Conservation (phyloP, 2,329 filamentous ascomycete species). For the Diaporthe sp. region DNA sequence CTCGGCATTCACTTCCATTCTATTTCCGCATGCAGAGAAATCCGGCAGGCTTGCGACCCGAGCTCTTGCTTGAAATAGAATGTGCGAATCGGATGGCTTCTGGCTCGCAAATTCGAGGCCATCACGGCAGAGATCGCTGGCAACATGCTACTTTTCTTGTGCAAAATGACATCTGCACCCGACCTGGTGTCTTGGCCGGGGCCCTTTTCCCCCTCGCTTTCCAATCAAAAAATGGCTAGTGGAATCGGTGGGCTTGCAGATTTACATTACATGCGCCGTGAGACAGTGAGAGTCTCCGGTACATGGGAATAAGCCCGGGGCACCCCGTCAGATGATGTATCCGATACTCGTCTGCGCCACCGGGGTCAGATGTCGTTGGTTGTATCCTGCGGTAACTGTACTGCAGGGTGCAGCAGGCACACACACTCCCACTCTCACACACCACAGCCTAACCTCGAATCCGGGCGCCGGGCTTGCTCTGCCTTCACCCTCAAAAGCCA, state of each 20-base stretch:
- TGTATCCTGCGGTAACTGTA: constrained; percentile 36
- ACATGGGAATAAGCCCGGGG: constrained; percentile 20
- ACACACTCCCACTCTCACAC: constrained; percentile 10
- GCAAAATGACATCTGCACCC: constrained; percentile 24
- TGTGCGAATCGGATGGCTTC: constrained; percentile 8
- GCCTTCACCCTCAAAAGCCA: constrained; percentile 31
- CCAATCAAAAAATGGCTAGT: constrained; percentile 21
- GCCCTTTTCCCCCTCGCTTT: neutral
- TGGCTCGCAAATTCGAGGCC: constrained; percentile 21
- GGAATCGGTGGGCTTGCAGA: constrained; percentile 31
- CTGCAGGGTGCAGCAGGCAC: constrained; percentile 31
- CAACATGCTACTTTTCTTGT: constrained; percentile 19
- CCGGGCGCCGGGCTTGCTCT: constrained; percentile 29
- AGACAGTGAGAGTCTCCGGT: constrained; percentile 26
- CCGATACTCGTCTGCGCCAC: constrained; percentile 28
- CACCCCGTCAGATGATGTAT: constrained; percentile 28
- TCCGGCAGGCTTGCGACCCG: constrained; percentile 15
- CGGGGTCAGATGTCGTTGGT: constrained; percentile 24
- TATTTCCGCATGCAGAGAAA: constrained; percentile 3
- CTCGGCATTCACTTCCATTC: constrained; percentile 29
- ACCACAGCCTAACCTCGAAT: constrained; percentile 34
- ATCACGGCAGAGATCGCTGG: constrained; percentile 17
- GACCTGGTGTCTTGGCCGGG: constrained; percentile 23
- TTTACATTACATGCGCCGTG: constrained; percentile 30
- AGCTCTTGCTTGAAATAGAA: constrained; percentile 2